Conservation (phyloP, 2,329 filamentous ascomycete genomes). For the Sphaerulina musiva region DNA sequence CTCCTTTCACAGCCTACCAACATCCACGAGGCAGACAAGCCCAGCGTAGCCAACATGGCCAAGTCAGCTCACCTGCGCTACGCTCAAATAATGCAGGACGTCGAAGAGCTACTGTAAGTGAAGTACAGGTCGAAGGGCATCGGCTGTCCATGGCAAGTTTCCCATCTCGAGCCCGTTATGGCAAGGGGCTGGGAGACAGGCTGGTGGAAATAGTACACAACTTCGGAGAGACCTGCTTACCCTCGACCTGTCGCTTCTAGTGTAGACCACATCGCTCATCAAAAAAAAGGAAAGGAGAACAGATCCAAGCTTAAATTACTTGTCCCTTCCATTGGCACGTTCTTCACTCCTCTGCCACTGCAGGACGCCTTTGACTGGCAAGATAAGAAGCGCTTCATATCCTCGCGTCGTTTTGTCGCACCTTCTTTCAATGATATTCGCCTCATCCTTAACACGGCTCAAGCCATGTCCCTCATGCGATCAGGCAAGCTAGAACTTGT, state of each 20-base stretch:
- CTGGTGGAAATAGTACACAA: no score
- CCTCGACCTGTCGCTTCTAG: no score
- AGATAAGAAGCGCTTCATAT: slow-evolving; percentile 78
- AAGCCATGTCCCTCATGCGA: slow-evolving; percentile 82
- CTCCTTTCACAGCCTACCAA: slow-evolving; percentile 91
- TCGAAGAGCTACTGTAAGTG: slow-evolving; percentile 74
- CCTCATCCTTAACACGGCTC: slow-evolving; percentile 87
- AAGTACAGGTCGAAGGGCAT: no score
- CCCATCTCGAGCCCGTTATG: no score
- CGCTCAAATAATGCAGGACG: slow-evolving; percentile 89
- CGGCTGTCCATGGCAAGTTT: no score
- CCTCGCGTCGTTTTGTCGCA: slow-evolving; percentile 82
- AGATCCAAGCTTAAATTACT: slow-evolving; percentile 86
- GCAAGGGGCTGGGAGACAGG: no score
- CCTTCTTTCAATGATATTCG: slow-evolving; percentile 97
- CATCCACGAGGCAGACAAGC: slow-evolving; percentile 64
- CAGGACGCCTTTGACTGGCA: slow-evolving; percentile 80
- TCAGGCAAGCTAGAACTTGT: slow-evolving; percentile 69
- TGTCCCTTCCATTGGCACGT: slow-evolving; percentile 83
- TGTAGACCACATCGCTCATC: slow-evolving; percentile 71
- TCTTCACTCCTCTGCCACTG: slow-evolving; percentile 82
- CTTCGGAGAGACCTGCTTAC: no score
- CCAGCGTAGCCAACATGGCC: slow-evolving; percentile 59
- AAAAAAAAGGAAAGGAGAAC: slow-evolving; percentile 46
- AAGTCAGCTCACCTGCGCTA: slow-evolving; percentile 79